Conservation (phyloP, 208 protist genomes). For the Angomonas deanei region DNA sequence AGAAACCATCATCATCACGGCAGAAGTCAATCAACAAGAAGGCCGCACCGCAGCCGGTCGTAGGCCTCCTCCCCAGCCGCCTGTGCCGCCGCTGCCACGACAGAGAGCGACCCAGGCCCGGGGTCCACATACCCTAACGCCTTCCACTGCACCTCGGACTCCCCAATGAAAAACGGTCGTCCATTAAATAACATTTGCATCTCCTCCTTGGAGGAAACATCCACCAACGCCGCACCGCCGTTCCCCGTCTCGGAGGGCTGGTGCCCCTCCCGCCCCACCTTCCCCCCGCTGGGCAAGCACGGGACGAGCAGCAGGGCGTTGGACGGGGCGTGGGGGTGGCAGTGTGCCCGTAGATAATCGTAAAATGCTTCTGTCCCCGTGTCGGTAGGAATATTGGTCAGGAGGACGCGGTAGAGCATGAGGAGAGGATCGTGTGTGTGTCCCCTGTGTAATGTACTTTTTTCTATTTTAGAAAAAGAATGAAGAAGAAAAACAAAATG, state of each 20-base stretch:
- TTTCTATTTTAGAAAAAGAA: too few relatives aligned
- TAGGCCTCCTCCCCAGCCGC: too few relatives aligned
- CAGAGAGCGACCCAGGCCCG: background rate
- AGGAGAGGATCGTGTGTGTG: background rate
- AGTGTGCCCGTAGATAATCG: conserved; percentile 28
- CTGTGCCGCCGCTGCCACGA: background rate
- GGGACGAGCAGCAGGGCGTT: background rate
- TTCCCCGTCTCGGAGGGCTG: too few relatives aligned
- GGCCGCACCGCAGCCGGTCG: too few relatives aligned
- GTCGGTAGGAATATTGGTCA: conserved; percentile 21
- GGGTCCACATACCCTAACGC: background rate
- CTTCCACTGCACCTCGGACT: conserved; percentile 2
- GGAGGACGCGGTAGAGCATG: conserved; percentile 17
- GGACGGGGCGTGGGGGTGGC: conserved; percentile 17
- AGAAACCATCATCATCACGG: too few relatives aligned
- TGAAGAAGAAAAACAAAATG: background rate
- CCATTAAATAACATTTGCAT: conserved; percentile 13
- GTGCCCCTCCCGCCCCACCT: too few relatives aligned
- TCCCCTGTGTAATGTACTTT: too few relatives aligned
- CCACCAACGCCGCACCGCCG: conserved; percentile 28
- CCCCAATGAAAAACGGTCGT: conserved; percentile 11
- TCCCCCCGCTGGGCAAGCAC: too few relatives aligned
- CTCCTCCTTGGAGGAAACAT: conserved; percentile 18
- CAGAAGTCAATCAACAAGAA: too few relatives aligned
- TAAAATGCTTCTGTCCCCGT: conserved; percentile 32